Percentiles rank a stretch among this genome's conserved stretches.
Conservation (phyloP, 2,329 filamentous ascomycete genomes). For the Penicillium sp. region DNA sequence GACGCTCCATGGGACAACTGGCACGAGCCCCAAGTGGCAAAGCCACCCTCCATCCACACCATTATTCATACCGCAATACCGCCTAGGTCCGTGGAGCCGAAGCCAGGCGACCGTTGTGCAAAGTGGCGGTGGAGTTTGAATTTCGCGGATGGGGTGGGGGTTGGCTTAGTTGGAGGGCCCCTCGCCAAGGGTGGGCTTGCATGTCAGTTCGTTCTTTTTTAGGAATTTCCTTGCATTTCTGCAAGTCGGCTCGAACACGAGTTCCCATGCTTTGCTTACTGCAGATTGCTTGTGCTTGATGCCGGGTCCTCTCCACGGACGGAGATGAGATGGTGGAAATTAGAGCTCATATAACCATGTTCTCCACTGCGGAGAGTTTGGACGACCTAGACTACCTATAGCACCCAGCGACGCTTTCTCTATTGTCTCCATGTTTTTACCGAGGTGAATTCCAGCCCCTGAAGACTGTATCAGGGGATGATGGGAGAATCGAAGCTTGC, state of each 20-base stretch:
- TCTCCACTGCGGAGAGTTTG: neutral
- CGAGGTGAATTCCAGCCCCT: neutral
- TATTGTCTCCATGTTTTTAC: too few species aligned
- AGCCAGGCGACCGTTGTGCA: slow-evolving; percentile 8
- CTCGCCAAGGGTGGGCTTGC: neutral
- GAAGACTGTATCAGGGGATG: neutral
- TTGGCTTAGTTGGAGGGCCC: neutral
- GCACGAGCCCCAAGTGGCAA: slow-evolving; percentile 27
- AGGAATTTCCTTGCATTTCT: neutral
- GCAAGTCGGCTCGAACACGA: slow-evolving; percentile 19
- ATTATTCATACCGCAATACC: neutral
- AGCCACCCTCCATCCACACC: slow-evolving; percentile 12
- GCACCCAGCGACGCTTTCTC: too few species aligned
- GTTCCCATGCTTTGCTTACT: slow-evolving; percentile 9
- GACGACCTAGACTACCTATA: too few species aligned
- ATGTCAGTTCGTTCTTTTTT: neutral
- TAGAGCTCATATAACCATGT: neutral
- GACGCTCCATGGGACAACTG: slow-evolving; percentile 5
- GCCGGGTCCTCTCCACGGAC: neutral
- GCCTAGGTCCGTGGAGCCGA: neutral
- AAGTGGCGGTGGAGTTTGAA: slow-evolving; percentile 24
- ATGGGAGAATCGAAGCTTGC: neutral
- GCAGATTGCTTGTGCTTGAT: neutral
- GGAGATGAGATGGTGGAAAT: neutral
- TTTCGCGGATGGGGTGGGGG: too few species aligned